Conservation (phyloP, 2,329 filamentous ascomycete species). For the Trichoderma sp. region DNA sequence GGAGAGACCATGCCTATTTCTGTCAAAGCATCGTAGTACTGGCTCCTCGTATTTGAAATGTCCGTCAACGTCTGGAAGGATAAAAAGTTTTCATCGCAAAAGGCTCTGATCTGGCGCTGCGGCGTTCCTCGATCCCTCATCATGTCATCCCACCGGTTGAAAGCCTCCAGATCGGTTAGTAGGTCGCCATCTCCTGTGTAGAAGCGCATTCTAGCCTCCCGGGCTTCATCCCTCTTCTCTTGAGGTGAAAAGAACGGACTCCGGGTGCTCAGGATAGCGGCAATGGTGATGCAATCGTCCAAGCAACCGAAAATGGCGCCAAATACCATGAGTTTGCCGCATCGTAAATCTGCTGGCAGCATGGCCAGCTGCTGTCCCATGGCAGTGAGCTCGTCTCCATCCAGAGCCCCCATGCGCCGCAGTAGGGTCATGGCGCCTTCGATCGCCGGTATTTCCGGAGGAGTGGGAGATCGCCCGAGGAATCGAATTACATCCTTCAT, state of each 20-base stretch:
- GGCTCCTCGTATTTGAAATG: slow-evolving; percentile 80
- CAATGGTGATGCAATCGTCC: slow-evolving; percentile 84
- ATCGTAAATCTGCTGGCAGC: slow-evolving; percentile 90
- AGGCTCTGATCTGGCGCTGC: slow-evolving; percentile 66
- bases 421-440: slow-evolving; percentile 81
- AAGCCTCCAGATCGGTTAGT: slow-evolving; percentile 82
- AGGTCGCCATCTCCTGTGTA: slow-evolving; percentile 80
- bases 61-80: slow-evolving; percentile 82
- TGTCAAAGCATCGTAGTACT: slow-evolving; percentile 82
- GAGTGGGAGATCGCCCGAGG: slow-evolving; percentile 82
- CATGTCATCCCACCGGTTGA: slow-evolving; percentile 77
- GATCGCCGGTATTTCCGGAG: slow-evolving; percentile 81
- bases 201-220: slow-evolving; percentile 74
- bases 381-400: slow-evolving; percentile 83
- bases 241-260: slow-evolving; percentile 85
- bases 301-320: slow-evolving; percentile 92
- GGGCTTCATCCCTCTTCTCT: slow-evolving; percentile 79
- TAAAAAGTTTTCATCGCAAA: slow-evolving; percentile 85
- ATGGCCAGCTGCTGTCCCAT: slow-evolving; percentile 91
- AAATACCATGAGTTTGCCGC: slow-evolving; percentile 93
- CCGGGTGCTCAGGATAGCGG: slow-evolving; percentile 85
- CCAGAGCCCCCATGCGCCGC: slow-evolving; percentile 82
- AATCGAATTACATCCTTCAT: slow-evolving; percentile 80
- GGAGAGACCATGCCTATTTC: slow-evolving; percentile 76
- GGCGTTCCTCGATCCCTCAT: slow-evolving; percentile 54